phyloP scores from a whole-genome alignment of 2,329 filamentous ascomycete species.

The Paraphoma chrysanthemicola region DNA sequence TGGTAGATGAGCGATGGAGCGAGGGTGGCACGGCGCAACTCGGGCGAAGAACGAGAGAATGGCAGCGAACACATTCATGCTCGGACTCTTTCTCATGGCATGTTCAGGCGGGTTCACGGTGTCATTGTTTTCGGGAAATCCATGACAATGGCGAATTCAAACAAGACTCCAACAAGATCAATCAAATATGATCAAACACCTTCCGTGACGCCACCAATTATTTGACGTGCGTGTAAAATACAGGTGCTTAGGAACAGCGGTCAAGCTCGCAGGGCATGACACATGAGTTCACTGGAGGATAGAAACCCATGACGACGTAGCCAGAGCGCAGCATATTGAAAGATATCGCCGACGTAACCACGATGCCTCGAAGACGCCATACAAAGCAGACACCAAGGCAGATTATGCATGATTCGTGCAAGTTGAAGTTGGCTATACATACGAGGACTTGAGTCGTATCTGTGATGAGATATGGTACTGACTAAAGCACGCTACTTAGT shows the following conservation, averaged over 20 bases:
- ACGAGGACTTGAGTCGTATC: too few species aligned
- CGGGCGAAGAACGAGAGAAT: conserved; percentile 38
- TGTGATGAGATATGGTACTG: too few species aligned
- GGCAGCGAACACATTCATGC: conserved; percentile 39
- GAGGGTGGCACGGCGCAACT: conserved; percentile 36
- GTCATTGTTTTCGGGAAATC: conserved; percentile 46
- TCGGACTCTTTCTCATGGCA: conserved; percentile 45
- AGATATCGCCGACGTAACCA: too few species aligned
- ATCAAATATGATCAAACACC: conserved; percentile 43
- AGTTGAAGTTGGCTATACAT: too few species aligned
- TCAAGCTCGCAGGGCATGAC: background rate
- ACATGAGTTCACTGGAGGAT: background rate
- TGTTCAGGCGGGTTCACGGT: conserved; percentile 48
- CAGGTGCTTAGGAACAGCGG: background rate
- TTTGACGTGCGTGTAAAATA: background rate
- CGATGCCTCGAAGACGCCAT: too few species aligned
- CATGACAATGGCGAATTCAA: conserved; percentile 47
- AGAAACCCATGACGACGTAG: too few species aligned
- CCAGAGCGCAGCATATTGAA: too few species aligned
- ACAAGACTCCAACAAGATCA: conserved; percentile 49
- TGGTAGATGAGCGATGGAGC: conserved; percentile 33
- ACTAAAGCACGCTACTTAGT: too few species aligned
- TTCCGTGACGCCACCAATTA: background rate
- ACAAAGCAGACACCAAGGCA: too few species aligned
- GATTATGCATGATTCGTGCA: too few species aligned